A percentile compares a stretch with the other conserved stretches of the same genome.
These are phyloP conservation scores for Nyctanthes arbortristis DNA, from an alignment of 257 asterid genomes.

Conservation along the genomic window DNA sequence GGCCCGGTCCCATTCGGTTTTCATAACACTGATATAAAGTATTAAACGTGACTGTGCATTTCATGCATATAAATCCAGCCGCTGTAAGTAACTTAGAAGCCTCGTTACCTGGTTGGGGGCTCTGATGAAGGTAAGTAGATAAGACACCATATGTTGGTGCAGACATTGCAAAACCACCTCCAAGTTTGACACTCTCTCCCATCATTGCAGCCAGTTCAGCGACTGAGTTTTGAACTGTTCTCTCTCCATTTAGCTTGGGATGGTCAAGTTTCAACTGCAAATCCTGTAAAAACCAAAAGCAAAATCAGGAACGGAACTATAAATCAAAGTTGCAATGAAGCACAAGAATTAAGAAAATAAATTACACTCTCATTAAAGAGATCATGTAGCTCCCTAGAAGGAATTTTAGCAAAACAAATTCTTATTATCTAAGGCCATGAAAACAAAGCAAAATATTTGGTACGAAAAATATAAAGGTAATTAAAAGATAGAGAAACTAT, in stretches of 20 bases:
- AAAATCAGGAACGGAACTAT: background rate
- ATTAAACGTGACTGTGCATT: background rate
- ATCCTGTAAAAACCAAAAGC: constrained; percentile 43
- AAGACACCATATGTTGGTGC: constrained; percentile 73
- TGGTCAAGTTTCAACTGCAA: constrained; percentile 68
- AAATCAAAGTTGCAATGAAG: constrained; percentile 23
- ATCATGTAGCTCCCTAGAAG: background rate
- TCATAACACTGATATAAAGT: too few relatives aligned
- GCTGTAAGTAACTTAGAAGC: constrained; percentile 3
- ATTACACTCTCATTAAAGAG: background rate
- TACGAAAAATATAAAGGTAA: too few relatives aligned
- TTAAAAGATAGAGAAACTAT: too few relatives aligned
- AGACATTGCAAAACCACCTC: constrained; percentile 68
- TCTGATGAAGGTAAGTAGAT: constrained; percentile 85
- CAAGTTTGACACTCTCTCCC: constrained; percentile 97
- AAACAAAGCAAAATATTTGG: background rate
- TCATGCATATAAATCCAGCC: constrained; percentile 1
- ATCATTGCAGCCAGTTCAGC: constrained; percentile 92
- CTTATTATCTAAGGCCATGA: background rate
- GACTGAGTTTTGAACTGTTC: constrained; percentile 68
- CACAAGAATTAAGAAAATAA: constrained; percentile 9
- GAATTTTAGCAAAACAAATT: background rate
- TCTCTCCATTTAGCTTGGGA: constrained; percentile 84
- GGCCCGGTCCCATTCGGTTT: too few relatives aligned
- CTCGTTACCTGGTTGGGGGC: constrained; percentile 82